phyloP scores from a whole-genome alignment of 768 basidiomycete species.

The Psilocybe azurescens region DNA sequence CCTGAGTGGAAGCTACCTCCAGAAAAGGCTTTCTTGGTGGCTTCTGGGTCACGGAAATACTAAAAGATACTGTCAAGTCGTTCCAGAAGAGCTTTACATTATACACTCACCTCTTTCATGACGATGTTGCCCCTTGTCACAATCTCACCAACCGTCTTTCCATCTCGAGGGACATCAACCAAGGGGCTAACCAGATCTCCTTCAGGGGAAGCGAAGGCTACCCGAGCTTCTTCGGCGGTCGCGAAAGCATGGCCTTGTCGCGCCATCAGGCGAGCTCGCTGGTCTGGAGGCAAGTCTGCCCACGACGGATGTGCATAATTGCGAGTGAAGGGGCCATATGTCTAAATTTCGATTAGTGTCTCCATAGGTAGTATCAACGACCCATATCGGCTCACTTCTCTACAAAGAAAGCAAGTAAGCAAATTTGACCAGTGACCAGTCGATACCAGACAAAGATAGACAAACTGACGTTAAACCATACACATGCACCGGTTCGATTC shows the following conservation, averaged over 20 bases:
- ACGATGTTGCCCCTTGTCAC: slow-evolving; percentile 85
- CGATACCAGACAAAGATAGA: no score
- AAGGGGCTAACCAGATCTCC: slow-evolving; percentile 50
- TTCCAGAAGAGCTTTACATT: neutral
- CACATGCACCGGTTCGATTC: slow-evolving; percentile 85
- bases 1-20: slow-evolving; percentile 83
- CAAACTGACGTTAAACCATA: slow-evolving; percentile 80
- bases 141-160: slow-evolving; percentile 84
- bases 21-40: slow-evolving; percentile 79
- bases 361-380: neutral
- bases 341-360: slow-evolving; percentile 44
- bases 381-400: slow-evolving; percentile 19
- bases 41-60: slow-evolving; percentile 84
- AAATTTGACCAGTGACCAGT: no score
- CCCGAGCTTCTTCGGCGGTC: slow-evolving; percentile 76
- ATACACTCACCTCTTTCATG: slow-evolving; percentile 76
- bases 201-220: slow-evolving; percentile 54
- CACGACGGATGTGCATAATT: slow-evolving; percentile 75
- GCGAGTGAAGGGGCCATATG: slow-evolving; percentile 85
- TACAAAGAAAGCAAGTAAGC: slow-evolving; percentile 25
- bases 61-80: slow-evolving; percentile 29
- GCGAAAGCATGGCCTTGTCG: slow-evolving; percentile 84
- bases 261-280: slow-evolving; percentile 76
- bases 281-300: slow-evolving; percentile 56
- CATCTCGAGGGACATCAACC: slow-evolving; percentile 80